A percentile compares a stretch with the other conserved stretches of the same genome.
phyloP scores from a whole-genome alignment of 306 rosid species.

The Vigna nakashimae region DNA sequence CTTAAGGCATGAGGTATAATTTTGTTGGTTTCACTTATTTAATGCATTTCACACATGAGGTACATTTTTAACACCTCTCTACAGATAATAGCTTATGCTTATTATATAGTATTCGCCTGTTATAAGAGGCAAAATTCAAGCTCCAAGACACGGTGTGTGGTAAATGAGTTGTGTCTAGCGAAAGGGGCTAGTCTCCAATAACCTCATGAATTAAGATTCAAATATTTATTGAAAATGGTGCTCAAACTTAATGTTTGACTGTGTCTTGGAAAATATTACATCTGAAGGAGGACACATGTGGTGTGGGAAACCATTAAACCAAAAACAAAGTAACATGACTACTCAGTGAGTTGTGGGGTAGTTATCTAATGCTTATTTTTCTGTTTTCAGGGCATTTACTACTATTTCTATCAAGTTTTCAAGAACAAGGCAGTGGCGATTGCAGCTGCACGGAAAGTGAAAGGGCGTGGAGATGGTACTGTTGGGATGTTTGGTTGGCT shows the following conservation, averaged over 20 bases:
- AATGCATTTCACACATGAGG: too few relatives aligned
- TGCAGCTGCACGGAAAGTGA: conserved; percentile 67
- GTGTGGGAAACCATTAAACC: neutral
- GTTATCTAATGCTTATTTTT: conserved; percentile 15
- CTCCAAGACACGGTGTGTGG: neutral
- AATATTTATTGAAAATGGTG: neutral
- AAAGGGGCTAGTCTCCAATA: neutral
- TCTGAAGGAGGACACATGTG: neutral
- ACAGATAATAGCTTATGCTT: neutral
- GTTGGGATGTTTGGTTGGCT: conserved; percentile 91
- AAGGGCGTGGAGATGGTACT: conserved; percentile 82
- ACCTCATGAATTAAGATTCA: neutral
- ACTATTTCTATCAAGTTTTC: conserved; percentile 83
- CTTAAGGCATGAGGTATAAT: too few relatives aligned
- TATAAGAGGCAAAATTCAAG: conserved; percentile 7
- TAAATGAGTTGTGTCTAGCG: neutral
- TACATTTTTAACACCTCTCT: too few relatives aligned
- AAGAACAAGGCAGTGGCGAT: conserved; percentile 84
- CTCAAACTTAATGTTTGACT: neutral
- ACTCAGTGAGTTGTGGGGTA: conserved; percentile 25
- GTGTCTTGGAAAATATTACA: neutral
- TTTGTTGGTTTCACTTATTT: too few relatives aligned
- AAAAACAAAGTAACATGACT: neutral
- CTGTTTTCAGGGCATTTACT: conserved; percentile 75
- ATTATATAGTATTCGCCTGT: conserved; percentile 3